A percentile compares a stretch with the other conserved stretches of the same genome.
phyloP scores from a whole-genome alignment of 805 yeast genomes.

The Ogataea wickerhamii region DNA sequence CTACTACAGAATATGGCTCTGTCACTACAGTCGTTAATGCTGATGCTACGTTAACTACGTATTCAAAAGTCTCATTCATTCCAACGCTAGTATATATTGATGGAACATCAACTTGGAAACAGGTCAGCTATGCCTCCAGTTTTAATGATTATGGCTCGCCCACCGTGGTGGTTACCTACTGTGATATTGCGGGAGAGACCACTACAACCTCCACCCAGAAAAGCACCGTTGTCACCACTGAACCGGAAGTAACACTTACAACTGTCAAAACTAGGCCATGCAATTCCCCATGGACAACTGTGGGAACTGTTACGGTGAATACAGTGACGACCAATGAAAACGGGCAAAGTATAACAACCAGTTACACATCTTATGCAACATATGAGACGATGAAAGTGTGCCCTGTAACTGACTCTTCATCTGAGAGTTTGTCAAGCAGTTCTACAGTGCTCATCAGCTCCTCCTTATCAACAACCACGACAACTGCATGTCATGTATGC shows the following conservation, averaged over 20 bases:
- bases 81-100: conserved; percentile 19
- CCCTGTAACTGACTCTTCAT: conserved; percentile 3
- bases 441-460: conserved; percentile 1
- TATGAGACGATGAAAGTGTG: conserved; percentile 8
- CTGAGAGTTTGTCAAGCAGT: conserved; percentile 2
- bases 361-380: conserved; percentile 2
- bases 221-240: conserved; percentile 10
- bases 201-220: conserved; percentile 9
- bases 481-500: too few species aligned
- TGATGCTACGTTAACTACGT: conserved; percentile 10
- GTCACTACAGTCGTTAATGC: conserved; percentile 12
- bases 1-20: conserved; percentile 17
- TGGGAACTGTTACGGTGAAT: conserved; percentile 7
- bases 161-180: conserved; percentile 21
- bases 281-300: conserved; percentile 16
- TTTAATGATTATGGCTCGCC: conserved; percentile 18
- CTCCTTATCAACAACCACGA: conserved; percentile 2
- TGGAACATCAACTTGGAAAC: conserved; percentile 20
- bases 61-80: conserved; percentile 11
- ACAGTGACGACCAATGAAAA: conserved; percentile 2
- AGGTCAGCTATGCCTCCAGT: conserved; percentile 16
- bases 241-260: conserved; percentile 3
- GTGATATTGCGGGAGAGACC: conserved; percentile 20
- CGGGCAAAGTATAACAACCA: conserved; percentile 10
- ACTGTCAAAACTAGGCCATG: conserved; percentile 14